Percentiles rank a stretch among this genome's conserved stretches.
phyloP scores from a whole-genome alignment of 306 rosid species.

The Corylus heterophylla region DNA sequence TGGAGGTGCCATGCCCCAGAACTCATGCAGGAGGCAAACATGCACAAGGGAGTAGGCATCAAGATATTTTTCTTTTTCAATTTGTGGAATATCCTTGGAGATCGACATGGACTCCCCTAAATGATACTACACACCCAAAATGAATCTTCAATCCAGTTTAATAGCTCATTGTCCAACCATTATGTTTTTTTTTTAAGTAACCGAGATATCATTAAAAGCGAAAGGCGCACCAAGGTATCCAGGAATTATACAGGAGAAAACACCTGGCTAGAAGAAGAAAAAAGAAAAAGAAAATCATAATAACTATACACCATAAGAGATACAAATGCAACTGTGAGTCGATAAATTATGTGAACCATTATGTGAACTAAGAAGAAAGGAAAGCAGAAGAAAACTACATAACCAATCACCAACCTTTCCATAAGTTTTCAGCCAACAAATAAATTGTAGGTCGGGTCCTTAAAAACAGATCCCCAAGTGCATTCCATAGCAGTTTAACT shows the following conservation, averaged over 20 bases:
- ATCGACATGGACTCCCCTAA: neutral
- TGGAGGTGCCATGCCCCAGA: neutral
- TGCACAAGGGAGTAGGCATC: neutral
- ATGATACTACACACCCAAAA: neutral
- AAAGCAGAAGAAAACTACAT: neutral
- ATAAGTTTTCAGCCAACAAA: neutral
- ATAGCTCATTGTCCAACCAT: neutral
- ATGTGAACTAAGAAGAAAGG: too few species aligned
- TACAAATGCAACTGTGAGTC: too few species aligned
- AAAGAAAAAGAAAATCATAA: too few species aligned
- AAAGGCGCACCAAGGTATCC: neutral
- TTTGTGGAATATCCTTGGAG: neutral
- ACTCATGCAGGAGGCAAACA: slow-evolving; percentile 16
- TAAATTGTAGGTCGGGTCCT: neutral
- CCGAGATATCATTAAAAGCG: neutral
- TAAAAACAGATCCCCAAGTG: neutral
- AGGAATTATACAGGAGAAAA: too few species aligned
- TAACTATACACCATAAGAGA: too few species aligned
- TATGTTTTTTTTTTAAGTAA: neutral
- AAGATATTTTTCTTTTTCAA: neutral
- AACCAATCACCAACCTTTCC: neutral
- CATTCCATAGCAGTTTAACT: neutral
- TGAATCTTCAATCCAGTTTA: neutral
- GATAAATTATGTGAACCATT: too few species aligned
- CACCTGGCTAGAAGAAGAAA: too few species aligned